Evolutionary conservation across 2,329 filamentous ascomycete species (phyloP).

Genomic region (Penicillium sp.): DNA sequence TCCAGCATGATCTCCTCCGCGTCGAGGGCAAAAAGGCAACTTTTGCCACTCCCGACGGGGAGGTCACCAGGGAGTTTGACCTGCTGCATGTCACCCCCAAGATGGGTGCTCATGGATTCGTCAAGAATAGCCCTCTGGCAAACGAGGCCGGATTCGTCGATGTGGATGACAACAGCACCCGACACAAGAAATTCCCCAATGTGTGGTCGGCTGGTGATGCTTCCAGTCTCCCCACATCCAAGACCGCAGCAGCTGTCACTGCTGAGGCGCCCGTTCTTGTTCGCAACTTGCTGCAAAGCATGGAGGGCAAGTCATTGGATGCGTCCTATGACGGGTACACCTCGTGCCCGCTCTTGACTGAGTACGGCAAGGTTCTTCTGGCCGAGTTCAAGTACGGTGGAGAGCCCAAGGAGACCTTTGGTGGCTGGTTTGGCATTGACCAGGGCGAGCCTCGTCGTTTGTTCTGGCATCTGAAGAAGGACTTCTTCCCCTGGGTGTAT

Average conservation of each 20-base stretch:
- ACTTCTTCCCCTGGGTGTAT: conserved; percentile 67
- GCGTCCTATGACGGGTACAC: conserved; percentile 54
- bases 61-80: conserved; percentile 51
- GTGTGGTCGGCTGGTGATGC: conserved; percentile 60
- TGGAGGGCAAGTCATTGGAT: conserved; percentile 48
- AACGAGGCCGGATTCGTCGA: conserved; percentile 58
- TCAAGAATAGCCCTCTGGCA: conserved; percentile 53
- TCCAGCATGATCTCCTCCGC: conserved; percentile 55
- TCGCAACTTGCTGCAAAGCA: conserved; percentile 44
- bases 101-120: conserved; percentile 55
- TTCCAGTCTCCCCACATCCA: conserved; percentile 57
- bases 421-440: conserved; percentile 53
- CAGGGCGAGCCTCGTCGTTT: conserved; percentile 54
- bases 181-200: conserved; percentile 54
- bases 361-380: conserved; percentile 61
- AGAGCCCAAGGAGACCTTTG: conserved; percentile 61
- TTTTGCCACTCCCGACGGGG: conserved; percentile 47
- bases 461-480: conserved; percentile 63
- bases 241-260: conserved; percentile 54
- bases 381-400: conserved; percentile 65
- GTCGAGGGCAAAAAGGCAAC: conserved; percentile 53
- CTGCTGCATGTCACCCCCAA: conserved; percentile 57
- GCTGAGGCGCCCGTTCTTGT: conserved; percentile 52
- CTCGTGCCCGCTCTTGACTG: conserved; percentile 53
- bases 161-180: conserved; percentile 52